Base-by-base conservation (phyloP, 805 yeast genomes). In the Debaryomyces prosopidis region DNA sequence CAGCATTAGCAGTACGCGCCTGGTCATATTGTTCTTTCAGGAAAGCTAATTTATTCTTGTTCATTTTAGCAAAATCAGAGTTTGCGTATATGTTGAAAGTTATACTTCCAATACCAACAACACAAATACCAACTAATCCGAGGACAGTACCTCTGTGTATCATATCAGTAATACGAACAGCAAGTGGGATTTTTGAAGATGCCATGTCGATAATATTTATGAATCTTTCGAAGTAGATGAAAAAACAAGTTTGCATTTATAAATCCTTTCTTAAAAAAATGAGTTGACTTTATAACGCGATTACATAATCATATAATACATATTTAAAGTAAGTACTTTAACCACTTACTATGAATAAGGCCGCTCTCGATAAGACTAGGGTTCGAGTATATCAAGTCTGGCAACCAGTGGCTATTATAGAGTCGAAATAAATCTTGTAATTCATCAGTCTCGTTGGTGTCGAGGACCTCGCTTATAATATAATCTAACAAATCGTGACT, bases 91-190 rank as follows among this genome's bases (percentile, higher is more conserved):
- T 45, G 54, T 73, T 73, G 59, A 68, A 72, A 7, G 63, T 31
- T 26, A 71, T 64, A 45, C 71, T 57, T 26, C 75, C 76, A 18
- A 66, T 37, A 11, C 76, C 77, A 43, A 67, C 66, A 42, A 66
- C 65, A 52, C 72, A 67, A 52, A 71, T 62, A 2, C 77, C 76
- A 27, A 68, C 66, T 38, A 68, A 54, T 7, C 72, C 75, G 32
- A 70, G 65, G 8, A 72, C 75, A 5, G 75, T 59, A 31, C 68
- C 51, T 59, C 77, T 66, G 57, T 72, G 77, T 27, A 71, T 59
- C 34, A 65, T 65, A 51, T 72, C 77, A 41, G 77, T 71, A 32
- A 68, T 63, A 58, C 76, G 72, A 19, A 71, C 77, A 45, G 65
- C 59, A 39, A 68, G 60, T 40, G 77, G 76, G 50, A 69, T 69